Percentiles rank a stretch among this genome's conserved stretches.
Evolutionary conservation across 805 yeast genomes (phyloP).

Genomic region (Naumovozyma baii): DNA sequence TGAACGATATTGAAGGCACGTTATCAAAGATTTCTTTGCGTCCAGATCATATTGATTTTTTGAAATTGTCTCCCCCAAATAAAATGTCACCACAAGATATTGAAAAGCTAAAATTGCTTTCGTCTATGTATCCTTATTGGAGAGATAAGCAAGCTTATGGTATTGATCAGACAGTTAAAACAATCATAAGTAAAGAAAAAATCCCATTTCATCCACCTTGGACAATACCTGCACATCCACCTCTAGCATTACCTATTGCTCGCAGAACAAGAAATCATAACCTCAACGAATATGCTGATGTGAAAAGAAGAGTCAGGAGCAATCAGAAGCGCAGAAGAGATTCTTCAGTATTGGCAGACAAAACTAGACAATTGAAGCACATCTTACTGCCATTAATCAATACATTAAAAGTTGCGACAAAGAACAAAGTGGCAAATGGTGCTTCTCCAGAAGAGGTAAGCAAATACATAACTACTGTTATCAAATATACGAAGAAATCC

Average conservation of each 20-base stretch:
- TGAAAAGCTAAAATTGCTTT: neutral
- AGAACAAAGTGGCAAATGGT: conserved; percentile 27
- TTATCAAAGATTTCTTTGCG: conserved; percentile 7
- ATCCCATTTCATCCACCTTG: conserved; percentile 29
- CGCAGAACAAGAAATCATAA: conserved; percentile 15
- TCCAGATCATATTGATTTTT: neutral
- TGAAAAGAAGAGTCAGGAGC: conserved; percentile 1
- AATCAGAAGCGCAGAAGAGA: neutral
- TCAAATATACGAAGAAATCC: conserved; percentile 25
- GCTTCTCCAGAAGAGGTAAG: conserved; percentile 27
- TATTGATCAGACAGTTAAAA: conserved; percentile 15
- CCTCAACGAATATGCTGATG: neutral
- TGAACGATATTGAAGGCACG: conserved; percentile 20
- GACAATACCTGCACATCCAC: conserved; percentile 25
- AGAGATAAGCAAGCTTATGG: neutral
- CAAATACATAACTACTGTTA: conserved; percentile 21
- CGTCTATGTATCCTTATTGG: neutral
- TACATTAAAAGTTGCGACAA: conserved; percentile 29
- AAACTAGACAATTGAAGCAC: conserved; percentile 18
- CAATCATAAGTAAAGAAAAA: conserved; percentile 25
- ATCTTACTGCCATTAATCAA: conserved; percentile 25
- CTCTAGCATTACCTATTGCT: conserved; percentile 25
- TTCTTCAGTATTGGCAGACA: neutral
- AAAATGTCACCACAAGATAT: neutral
- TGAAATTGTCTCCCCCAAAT: neutral